A percentile compares a stretch with the other conserved stretches of the same genome.
phyloP scores from a whole-genome alignment of 805 yeast species.

The Candida arabinofermentans region DNA sequence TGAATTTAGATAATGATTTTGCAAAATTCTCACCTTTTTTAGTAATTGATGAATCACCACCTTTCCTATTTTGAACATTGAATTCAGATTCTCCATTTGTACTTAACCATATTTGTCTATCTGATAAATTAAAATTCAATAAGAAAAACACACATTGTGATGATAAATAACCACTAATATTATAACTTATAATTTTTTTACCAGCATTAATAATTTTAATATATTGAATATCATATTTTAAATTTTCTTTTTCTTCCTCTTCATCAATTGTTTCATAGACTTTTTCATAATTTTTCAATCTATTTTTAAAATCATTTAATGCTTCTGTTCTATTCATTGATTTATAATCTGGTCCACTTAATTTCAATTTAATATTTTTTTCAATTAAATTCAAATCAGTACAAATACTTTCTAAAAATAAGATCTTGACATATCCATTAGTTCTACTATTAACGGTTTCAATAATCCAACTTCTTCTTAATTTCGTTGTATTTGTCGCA shows the following conservation, averaged over 20 bases:
- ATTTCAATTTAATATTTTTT: conserved; percentile 76
- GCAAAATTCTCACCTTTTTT: conserved; percentile 30
- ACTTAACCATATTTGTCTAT: conserved; percentile 35
- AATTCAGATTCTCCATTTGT: conserved; percentile 31
- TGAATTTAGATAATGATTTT: conserved; percentile 32
- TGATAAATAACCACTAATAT: conserved; percentile 53
- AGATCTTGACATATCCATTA: conserved; percentile 32
- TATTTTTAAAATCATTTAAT: conserved; percentile 71
- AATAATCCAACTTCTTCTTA: conserved; percentile 38
- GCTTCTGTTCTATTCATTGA: conserved; percentile 82
- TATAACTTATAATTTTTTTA: conserved; percentile 50
- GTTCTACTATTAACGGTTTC: conserved; percentile 34
- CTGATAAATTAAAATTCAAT: conserved; percentile 36
- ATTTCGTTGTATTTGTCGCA: conserved; percentile 53
- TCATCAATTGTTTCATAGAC: conserved; percentile 92
- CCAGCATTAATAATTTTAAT: conserved; percentile 64
- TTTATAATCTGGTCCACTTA: conserved; percentile 90
- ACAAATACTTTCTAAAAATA: conserved; percentile 74
- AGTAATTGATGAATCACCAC: conserved; percentile 32
- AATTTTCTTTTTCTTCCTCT: conserved; percentile 37
- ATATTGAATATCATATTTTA: conserved; percentile 47
- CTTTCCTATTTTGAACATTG: conserved; percentile 25
- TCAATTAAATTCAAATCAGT: conserved; percentile 76
- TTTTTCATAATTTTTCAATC: conserved; percentile 77
- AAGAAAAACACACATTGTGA: conserved; percentile 54